Base-by-base conservation (phyloP, 371 early-diverging fungal genomes). In the Mortierella polycephala region DNA sequence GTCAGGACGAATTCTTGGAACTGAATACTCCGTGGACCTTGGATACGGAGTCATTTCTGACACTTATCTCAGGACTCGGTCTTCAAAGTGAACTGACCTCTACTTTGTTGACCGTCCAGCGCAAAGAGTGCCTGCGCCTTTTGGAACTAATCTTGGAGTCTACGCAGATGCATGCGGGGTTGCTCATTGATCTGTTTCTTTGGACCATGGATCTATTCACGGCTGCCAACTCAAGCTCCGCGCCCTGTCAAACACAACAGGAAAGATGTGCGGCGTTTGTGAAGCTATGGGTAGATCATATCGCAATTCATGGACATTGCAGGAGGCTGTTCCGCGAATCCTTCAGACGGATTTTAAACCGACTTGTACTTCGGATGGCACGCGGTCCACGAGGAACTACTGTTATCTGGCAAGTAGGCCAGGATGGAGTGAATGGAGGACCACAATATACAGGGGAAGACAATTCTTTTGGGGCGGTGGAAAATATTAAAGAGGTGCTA, bases 1-100 rank as follows among this genome's bases (percentile, higher is more conserved):
- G 81, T 30, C 12, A n/a, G 20, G 81, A 80, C 39, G 70, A 74
- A 50, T 80, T 80, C 60, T 56, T 80, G 21, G 42, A 62, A 7
- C 54, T 80, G 49, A 80, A 42, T 21, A 52, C 47, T 7, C 59
- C 57, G 6, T 80, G 81, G 81, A 30, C 21, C 14, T 37, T 80
- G 6, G 51, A 37, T 2, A 70, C 74, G 0, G 64, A 61, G 16
- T 37, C 52, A 2, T 80, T 67, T 23, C 55, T 80, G 2, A 40
- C 12, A 16, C 47, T 74, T n/a, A 5, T 69, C 18, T 14, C n/a
- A 5, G 73, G 21, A 20, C 47, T 80, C 8, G 58, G 40, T 2
- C 60, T 80, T 13, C 54, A 60, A 20, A 61, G 63, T 37, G 63
- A 69, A 7, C 39, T 69, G 0, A 37, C 64, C 8, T 54, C 67